Evolutionary conservation across 768 basidiomycete species (phyloP).

Genomic region (Tylopilus sp.): DNA sequence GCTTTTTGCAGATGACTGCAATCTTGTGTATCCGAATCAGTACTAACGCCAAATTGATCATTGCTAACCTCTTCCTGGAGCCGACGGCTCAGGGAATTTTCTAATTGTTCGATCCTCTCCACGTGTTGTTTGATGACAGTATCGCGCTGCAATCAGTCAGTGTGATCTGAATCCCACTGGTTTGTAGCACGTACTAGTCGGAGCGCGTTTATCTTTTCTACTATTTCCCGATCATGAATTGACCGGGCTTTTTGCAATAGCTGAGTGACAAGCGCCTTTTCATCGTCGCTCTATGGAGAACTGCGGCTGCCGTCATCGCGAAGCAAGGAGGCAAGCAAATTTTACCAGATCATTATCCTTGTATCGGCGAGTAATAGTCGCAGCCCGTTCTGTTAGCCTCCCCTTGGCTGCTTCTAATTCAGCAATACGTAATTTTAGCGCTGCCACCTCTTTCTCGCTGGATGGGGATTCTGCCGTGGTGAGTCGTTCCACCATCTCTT

Average conservation of each 20-base stretch:
- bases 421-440: constrained; percentile 17
- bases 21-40: constrained; percentile 13
- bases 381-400: constrained; percentile 27
- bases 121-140: constrained; percentile 42
- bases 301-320: constrained; percentile 12
- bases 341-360: constrained; percentile 45
- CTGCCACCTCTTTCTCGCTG: constrained; percentile 26
- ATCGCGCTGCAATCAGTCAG: constrained; percentile 40
- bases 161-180: constrained; percentile 4
- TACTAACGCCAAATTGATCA: constrained; percentile 9
- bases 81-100: constrained; percentile 43
- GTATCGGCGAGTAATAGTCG: constrained; percentile 37
- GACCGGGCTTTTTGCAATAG: constrained; percentile 44
- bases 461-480: constrained; percentile 20
- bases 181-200: constrained; percentile 39
- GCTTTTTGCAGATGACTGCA: constrained; percentile 14
- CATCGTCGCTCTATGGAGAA: constrained; percentile 41
- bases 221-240: constrained; percentile 49
- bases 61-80: constrained; percentile 35
- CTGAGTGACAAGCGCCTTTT: constrained; percentile 46
- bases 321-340: constrained; percentile 5
- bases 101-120: constrained; percentile 42
- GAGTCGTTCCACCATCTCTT: constrained; percentile 24
- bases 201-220: constrained; percentile 55
- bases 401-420: constrained; percentile 29